These are phyloP conservation scores for Globisporangium camurandrum DNA, from an alignment of 352 stramenopile species.

Conservation along the genomic window DNA sequence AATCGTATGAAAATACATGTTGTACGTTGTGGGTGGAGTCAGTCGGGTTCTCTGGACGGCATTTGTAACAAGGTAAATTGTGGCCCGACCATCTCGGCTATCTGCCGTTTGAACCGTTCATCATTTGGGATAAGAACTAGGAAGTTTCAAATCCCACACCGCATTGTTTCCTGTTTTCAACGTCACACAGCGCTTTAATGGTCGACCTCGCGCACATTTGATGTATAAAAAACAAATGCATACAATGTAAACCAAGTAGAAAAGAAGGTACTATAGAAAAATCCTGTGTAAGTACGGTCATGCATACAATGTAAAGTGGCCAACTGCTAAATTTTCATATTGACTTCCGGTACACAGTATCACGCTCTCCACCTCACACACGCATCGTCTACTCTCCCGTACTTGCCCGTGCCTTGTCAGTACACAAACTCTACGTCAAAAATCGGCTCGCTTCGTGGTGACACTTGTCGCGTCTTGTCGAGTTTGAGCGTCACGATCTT, in stretches of 20 bases:
- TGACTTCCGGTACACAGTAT: neutral
- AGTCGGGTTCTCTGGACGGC: conserved; percentile 6
- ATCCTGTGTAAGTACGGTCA: too few relatives aligned
- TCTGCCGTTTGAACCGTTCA: too few relatives aligned
- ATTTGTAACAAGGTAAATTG: conserved; percentile 31
- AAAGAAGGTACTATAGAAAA: too few relatives aligned
- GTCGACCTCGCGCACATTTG: neutral
- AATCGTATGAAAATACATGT: too few relatives aligned
- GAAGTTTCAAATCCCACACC: conserved; percentile 35
- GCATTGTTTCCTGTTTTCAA: neutral
- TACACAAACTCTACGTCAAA: conserved; percentile 50
- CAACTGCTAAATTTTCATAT: too few relatives aligned
- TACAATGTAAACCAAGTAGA: too few relatives aligned
- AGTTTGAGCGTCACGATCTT: conserved; percentile 66
- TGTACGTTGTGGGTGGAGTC: neutral
- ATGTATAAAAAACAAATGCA: too few relatives aligned
- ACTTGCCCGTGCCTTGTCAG: conserved; percentile 6
- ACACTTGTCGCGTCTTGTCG: conserved; percentile 35
- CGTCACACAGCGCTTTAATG: neutral
- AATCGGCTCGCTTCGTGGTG: conserved; percentile 31
- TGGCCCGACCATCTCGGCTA: conserved; percentile 31
- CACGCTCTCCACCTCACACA: neutral
- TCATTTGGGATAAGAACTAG: conserved; percentile 40
- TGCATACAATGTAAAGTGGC: too few relatives aligned
- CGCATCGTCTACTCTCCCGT: neutral